These are phyloP conservation scores for Leccinum truebloodii DNA, from an alignment of 768 basidiomycete genomes.

Conservation along the genomic window DNA sequence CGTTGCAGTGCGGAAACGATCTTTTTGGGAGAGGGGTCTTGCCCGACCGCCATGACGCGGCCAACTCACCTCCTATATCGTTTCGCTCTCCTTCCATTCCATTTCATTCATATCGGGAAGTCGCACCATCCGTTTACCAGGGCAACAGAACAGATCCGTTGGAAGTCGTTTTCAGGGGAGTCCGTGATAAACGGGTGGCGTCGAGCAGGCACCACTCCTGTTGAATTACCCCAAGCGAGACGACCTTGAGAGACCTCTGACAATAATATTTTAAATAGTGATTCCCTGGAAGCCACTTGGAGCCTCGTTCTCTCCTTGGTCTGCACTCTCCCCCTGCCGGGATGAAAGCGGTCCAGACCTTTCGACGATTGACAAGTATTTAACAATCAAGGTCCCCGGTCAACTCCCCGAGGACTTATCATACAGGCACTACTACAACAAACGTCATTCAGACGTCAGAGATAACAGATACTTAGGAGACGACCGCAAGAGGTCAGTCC, in stretches of 20 bases:
- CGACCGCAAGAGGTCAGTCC: not conserved
- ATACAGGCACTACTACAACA: no score
- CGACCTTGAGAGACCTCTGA: not conserved
- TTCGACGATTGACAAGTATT: no score
- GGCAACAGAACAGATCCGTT: not conserved
- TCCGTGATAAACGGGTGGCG: not conserved
- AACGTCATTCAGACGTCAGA: not conserved
- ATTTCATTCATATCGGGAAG: not conserved
- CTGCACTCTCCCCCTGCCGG: not conserved
- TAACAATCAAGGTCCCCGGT: no score
- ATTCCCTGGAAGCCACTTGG: not conserved
- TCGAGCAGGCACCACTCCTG: not conserved
- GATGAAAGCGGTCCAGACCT: no score
- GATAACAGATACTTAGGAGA: not conserved
- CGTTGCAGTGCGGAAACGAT: not conserved
- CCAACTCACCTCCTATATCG: not conserved
- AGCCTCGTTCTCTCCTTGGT: not conserved
- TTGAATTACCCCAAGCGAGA: not conserved
- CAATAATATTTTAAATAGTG: not conserved
- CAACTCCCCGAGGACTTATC: no score
- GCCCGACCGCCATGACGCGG: not conserved
- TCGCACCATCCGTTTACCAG: not conserved
- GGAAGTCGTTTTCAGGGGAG: not conserved
- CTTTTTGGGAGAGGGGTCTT: not conserved
- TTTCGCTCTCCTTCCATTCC: not conserved